phyloP scores from a whole-genome alignment of 2,329 filamentous ascomycete genomes.

The Ophiocordyceps sinensis region DNA sequence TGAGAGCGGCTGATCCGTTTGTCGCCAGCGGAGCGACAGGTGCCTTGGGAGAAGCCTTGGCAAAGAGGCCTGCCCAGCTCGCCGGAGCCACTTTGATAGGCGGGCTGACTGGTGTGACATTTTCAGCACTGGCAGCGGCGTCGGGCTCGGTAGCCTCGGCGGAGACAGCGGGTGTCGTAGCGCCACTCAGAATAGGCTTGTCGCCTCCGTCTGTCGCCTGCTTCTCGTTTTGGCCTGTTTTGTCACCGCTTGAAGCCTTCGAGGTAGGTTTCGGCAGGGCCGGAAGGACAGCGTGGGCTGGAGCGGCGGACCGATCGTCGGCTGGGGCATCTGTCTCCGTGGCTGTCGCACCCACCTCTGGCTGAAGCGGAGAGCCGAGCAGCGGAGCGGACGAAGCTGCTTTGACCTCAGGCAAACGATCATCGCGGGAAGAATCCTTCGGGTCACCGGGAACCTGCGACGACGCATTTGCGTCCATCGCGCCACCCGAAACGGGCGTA shows the following conservation, averaged over 20 bases:
- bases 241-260: conserved; percentile 11
- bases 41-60: conserved; percentile 12
- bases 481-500: conserved; percentile 1
- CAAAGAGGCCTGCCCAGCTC: conserved; percentile 27
- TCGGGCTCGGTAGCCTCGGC: conserved; percentile 9
- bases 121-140: neutral
- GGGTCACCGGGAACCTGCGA: neutral
- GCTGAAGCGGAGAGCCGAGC: conserved; percentile 6
- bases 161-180: neutral
- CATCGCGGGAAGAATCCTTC: neutral
- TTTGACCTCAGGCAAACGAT: neutral
- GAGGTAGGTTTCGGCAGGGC: conserved; percentile 25
- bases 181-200: conserved; percentile 9
- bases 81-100: conserved; percentile 17
- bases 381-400: conserved; percentile 2
- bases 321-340: conserved; percentile 9
- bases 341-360: conserved; percentile 4
- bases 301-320: conserved; percentile 18
- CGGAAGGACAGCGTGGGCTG: conserved; percentile 31
- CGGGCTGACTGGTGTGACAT: conserved; percentile 7
- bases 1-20: conserved; percentile 15
- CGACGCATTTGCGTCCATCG: neutral
- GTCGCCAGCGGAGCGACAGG: conserved; percentile 5
- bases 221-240: neutral
- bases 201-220: conserved; percentile 1